These are phyloP conservation scores for Neurospora sublineolata DNA, from an alignment of 495 filamentous ascomycete species.

Conservation along the genomic window DNA sequence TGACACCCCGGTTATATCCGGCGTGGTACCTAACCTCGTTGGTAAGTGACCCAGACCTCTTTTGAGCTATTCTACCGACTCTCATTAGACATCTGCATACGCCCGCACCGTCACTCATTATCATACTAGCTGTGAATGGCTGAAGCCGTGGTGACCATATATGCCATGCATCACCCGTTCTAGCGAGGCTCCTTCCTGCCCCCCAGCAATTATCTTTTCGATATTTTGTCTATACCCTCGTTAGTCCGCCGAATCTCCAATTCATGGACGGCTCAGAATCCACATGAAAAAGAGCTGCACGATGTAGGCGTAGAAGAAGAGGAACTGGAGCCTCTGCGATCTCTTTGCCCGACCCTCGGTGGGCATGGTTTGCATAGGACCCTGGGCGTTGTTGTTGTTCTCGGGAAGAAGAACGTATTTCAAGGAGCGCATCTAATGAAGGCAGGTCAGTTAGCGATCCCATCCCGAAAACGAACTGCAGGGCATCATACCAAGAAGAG, in stretches of 20 bases:
- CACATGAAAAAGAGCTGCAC: conserved; percentile 95
- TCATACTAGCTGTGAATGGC: neutral
- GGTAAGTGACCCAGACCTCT: neutral
- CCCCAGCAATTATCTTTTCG: neutral
- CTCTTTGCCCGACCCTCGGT: conserved; percentile 60
- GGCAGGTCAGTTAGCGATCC: conserved; percentile 12
- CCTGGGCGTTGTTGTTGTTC: conserved; percentile 51
- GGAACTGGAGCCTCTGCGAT: conserved; percentile 84
- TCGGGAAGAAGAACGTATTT: conserved; percentile 95
- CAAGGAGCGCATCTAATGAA: conserved; percentile 75
- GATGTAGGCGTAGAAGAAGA: conserved; percentile 89
- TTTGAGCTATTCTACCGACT: neutral
- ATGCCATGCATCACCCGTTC: neutral
- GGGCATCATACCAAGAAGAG: conserved; percentile 70
- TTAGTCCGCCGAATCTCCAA: neutral
- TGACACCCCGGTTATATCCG: neutral
- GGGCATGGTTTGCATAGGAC: conserved; percentile 64
- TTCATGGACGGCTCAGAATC: conserved; percentile 50
- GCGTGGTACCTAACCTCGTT: neutral
- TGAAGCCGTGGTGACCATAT: neutral
- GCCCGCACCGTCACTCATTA: neutral
- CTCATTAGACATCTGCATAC: neutral
- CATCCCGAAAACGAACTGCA: neutral
- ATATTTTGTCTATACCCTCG: neutral
- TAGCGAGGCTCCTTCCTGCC: neutral